Conservation (phyloP, 805 yeast species). For the Candida odintsovae region DNA sequence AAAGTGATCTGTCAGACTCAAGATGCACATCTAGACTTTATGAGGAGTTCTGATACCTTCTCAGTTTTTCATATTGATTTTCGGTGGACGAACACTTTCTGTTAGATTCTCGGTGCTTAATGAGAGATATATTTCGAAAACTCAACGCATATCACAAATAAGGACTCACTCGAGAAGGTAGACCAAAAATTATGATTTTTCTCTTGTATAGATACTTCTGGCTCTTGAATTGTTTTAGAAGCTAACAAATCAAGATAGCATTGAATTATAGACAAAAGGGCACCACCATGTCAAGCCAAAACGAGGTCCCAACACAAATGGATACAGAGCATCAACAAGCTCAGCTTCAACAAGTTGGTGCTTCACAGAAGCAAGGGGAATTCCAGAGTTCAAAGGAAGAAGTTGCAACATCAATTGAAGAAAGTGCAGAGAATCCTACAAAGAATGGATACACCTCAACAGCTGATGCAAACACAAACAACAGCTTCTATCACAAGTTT, state of each 20-base stretch:
- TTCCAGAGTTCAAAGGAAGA: not conserved
- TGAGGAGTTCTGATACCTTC: no score
- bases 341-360: not conserved
- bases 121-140: no score
- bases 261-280: not conserved
- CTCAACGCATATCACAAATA: not conserved
- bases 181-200: not conserved
- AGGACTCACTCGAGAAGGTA: not conserved
- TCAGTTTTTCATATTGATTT: no score
- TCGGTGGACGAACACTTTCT: no score
- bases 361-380: not conserved
- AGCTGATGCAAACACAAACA: not conserved
- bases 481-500: not conserved
- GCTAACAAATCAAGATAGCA: not conserved
- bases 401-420: not conserved
- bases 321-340: not conserved
- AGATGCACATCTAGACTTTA: no score
- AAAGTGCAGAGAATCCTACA: not conserved
- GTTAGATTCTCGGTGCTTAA: not conserved
- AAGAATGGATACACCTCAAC: not conserved
- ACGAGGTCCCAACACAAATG: not conserved
- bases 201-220: not conserved
- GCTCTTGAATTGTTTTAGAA: no score
- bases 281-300: not conserved
- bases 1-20: no score